These are phyloP conservation scores for Arachis monticola DNA, from an alignment of 331 rosid genomes.

Conservation along the genomic window DNA sequence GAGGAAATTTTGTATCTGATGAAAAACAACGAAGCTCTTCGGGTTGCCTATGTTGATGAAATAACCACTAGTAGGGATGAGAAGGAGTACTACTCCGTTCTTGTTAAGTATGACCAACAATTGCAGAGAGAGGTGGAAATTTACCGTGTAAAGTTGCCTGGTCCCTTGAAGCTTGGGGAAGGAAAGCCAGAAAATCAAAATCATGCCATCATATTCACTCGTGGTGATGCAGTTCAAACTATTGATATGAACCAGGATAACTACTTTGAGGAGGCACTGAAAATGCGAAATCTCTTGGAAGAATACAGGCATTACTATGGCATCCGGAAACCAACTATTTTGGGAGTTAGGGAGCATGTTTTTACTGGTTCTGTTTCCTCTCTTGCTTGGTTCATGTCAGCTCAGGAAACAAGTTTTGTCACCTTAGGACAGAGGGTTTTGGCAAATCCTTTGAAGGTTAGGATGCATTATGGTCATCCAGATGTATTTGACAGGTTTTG, in stretches of 20 bases:
- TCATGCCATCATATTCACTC: constrained; percentile 94
- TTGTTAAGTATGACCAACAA: constrained; percentile 87
- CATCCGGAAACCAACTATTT: constrained; percentile 81
- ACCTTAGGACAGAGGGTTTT: constrained; percentile 95
- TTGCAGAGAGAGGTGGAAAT: constrained; percentile 87
- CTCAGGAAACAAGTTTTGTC: constrained; percentile 97
- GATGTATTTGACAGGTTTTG: constrained; percentile 97
- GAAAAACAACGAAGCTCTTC: constrained; percentile 84
- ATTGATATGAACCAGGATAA: constrained; percentile 99
- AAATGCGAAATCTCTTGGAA: constrained; percentile 90
- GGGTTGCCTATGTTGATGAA: constrained; percentile 96
- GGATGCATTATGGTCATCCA: constrained; percentile 99
- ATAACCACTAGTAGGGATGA: constrained; percentile 74
- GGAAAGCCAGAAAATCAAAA: constrained; percentile 99
- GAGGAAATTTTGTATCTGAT: constrained; percentile 86
- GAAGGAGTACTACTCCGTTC: constrained; percentile 87
- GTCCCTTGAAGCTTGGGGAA: constrained; percentile 96
- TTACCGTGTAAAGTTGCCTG: constrained; percentile 90
- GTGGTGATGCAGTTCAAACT: constrained; percentile 97
- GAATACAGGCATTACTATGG: constrained; percentile 75
- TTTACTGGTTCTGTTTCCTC: constrained; percentile 98
- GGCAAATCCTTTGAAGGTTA: constrained; percentile 90
- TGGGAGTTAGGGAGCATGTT: constrained; percentile 94
- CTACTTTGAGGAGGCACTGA: constrained; percentile 97
- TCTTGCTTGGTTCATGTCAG: constrained; percentile 99